Conservation (phyloP, 768 basidiomycete species). For the Suillus brevipes region DNA sequence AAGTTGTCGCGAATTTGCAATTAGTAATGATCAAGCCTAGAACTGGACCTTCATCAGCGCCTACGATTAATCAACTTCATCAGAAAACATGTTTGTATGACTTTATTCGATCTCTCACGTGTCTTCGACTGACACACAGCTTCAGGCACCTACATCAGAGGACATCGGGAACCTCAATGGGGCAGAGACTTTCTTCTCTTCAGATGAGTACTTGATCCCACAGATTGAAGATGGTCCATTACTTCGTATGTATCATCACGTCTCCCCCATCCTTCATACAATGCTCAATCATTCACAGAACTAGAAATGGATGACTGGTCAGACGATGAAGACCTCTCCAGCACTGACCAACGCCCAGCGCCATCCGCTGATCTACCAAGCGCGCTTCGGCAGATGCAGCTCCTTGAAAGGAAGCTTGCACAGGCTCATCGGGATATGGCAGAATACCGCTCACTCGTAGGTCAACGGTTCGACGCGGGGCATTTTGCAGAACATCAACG, state of each 20-base stretch:
- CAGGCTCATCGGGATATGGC: constrained; percentile 57
- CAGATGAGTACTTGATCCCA: constrained; percentile 83
- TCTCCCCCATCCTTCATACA: background rate
- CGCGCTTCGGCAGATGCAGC: constrained; percentile 48
- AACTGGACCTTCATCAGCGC: constrained; percentile 74
- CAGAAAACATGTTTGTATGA: constrained; percentile 66
- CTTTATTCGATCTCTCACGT: background rate
- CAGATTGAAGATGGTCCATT: constrained; percentile 84
- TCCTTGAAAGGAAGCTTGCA: constrained; percentile 63
- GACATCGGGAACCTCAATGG: constrained; percentile 52
- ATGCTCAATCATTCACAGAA: constrained; percentile 43
- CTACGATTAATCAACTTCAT: constrained; percentile 88
- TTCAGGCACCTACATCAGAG: constrained; percentile 53
- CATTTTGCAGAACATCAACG: constrained; percentile 43
- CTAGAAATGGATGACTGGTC: constrained; percentile 71
- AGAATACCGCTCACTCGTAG: constrained; percentile 62
- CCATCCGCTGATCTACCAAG: constrained; percentile 31
- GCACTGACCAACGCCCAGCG: constrained; percentile 12
- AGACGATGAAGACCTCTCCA: constrained; percentile 53
- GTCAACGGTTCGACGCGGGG: constrained; percentile 50
- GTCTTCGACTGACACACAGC: background rate
- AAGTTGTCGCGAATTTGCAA: background rate
- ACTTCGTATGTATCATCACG: constrained; percentile 60
- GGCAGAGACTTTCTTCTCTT: constrained; percentile 60
- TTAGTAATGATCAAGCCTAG: constrained; percentile 36